Base-by-base conservation (phyloP, 2,329 filamentous ascomycete genomes). In the Dactylellina sp. region DNA sequence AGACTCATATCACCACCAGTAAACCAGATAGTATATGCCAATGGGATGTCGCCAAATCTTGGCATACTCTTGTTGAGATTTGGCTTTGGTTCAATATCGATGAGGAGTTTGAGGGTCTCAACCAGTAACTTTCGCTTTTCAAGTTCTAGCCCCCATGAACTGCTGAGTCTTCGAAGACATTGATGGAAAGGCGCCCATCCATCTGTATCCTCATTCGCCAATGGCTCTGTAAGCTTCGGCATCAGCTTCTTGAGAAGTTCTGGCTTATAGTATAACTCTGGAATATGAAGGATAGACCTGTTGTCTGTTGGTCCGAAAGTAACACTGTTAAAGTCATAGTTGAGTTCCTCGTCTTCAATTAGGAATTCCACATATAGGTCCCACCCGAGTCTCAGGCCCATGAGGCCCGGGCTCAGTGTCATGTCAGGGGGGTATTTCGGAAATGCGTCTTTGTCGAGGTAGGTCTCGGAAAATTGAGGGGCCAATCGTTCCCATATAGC, bases 321-420 rank as follows among this genome's bases (percentile, higher is more conserved):
- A 20, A 32, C 46, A 18, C 39, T 52, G 12, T 52, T 39, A 11
- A 63, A 50, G 35, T 70, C 25, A n/a, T 70, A 70, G 35, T 71
- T 59, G 1, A 63, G 14, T 18, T 50, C 42, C 24, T 57, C 40
- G 18, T 63, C 49, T 0, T 52, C 37, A 12, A 71, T n/a, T 1
- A 71, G 32, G 25, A 63, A 63, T 7, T 63, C 50, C 9, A 71
- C 40, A 25, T 71, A 71, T 46, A 71, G 2, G 3, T 52, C 57
- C 61, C 40, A 63, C 1, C 28, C 50, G 5, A 50, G 16, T 12
- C 47, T 14, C 11, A 39, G 40, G 2, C 55, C 64, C 14, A 70
- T 14, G 20, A 56, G 14, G 0, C 47, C 64, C 11, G 64, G 64
- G 0, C 35, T 52, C 7, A 57, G 7, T 7, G 35, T 24, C 14